Percentiles rank a stretch among this genome's conserved stretches.
Evolutionary conservation across 2,329 filamentous ascomycete species (phyloP).

Genomic region (Metarhizium humberi): DNA sequence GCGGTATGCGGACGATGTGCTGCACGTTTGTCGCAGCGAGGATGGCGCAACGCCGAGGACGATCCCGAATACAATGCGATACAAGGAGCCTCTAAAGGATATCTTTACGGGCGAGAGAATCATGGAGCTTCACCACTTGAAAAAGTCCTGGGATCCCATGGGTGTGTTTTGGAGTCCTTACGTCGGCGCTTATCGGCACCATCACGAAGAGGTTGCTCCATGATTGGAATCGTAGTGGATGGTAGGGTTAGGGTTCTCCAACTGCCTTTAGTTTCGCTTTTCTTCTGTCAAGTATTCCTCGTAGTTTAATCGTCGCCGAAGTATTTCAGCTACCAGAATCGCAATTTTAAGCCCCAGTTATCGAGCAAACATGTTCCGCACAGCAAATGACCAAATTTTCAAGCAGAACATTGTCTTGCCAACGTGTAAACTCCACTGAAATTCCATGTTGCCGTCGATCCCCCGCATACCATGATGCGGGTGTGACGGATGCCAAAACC

Average conservation of each 20-base stretch:
- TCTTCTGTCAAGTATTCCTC: too few species aligned
- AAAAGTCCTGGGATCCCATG: background rate
- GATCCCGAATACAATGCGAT: background rate
- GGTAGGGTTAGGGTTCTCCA: too few species aligned
- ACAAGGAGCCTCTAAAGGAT: background rate
- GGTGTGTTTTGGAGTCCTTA: background rate
- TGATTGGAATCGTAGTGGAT: background rate
- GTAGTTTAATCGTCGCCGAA: too few species aligned
- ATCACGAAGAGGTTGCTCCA: background rate
- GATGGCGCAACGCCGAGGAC: background rate
- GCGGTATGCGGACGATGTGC: background rate
- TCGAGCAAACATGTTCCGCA: too few species aligned
- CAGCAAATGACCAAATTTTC: too few species aligned
- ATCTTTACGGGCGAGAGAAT: background rate
- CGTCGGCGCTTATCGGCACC: background rate
- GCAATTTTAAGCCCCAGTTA: too few species aligned
- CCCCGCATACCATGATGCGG: background rate
- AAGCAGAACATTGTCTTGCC: too few species aligned
- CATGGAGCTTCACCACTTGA: background rate
- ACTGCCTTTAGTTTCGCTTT: too few species aligned
- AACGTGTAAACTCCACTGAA: too few species aligned
- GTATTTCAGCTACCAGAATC: too few species aligned
- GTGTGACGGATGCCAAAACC: background rate
- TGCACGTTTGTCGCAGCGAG: background rate
- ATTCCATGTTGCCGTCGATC: too few species aligned